Evolutionary conservation across 2,329 filamentous ascomycete species (phyloP), one percentile per base, ranked within the genome.

Genomic region (Neurospora sp.): DNA sequence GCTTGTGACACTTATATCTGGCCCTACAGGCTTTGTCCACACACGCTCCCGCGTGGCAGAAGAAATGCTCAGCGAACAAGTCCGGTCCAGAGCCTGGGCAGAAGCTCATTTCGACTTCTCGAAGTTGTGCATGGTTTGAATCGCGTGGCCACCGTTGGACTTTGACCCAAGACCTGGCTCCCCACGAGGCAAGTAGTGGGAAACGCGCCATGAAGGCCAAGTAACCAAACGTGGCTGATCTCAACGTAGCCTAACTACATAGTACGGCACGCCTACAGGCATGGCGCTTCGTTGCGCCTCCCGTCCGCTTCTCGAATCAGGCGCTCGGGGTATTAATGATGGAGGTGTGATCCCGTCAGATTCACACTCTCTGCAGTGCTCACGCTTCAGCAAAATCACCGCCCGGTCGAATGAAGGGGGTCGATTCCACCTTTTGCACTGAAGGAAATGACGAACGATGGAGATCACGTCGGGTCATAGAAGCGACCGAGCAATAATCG

Each of bases 271-370:
- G 62, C 70, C 69, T 52, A 62, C 69, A 67, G 62, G 66, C 71
- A 71, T 71, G 72, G 70, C 70, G 38, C 69, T 46, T 67, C 52
- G 52, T 70, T 71, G 71, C 73, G 73, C 73, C 73, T 74, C 72
- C 73, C 73, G 72, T 66, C 69, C 71, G 71, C 72, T 68, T 73
- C 68, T 52, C 68, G 66, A 67, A 71, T 39, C 23, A 66, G 46
- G 52, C 46, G 46, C 39, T 40, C 38, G 70, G 15, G 23, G 28
- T 62, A 62, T 36, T 10, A 17, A 62, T 28, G 28, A 36, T 62
- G 52, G 28, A 58, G 46, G 52, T 62, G 52, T 62, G 52, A 62
- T 62, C 28, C 52, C 52, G 52, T 62, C 52, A 36, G 52, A 62
- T 62, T 62, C 52, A 36, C 52, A 33, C 28, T 62, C 52, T 62